These are phyloP conservation scores for Hydrangea macrophylla DNA, from an alignment of 148 eudicot genomes.

Conservation along the genomic window DNA sequence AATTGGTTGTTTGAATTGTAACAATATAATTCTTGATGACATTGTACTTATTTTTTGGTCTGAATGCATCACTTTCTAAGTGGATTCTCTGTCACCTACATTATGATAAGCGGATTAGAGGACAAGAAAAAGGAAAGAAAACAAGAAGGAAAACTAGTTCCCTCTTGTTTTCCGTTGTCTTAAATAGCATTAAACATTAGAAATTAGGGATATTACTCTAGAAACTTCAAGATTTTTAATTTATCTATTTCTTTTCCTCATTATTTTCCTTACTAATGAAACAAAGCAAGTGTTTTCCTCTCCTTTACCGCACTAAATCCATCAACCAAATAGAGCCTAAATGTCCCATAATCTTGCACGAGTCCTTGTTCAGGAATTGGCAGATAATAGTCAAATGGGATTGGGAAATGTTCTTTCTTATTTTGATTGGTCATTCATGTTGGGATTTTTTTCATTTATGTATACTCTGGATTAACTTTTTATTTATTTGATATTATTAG, in stretches of 20 bases:
- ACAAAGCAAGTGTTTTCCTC: too few relatives aligned
- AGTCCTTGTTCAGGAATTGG: too few relatives aligned
- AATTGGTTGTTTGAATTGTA: neutral
- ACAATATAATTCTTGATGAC: neutral
- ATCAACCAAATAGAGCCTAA: neutral
- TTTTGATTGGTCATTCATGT: neutral
- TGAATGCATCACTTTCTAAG: neutral
- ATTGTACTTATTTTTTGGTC: neutral
- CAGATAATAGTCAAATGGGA: too few relatives aligned
- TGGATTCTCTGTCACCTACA: neutral
- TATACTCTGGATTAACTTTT: neutral
- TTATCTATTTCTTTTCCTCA: neutral
- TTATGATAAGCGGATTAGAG: too few relatives aligned
- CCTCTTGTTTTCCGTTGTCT: too few relatives aligned
- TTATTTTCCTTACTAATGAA: neutral
- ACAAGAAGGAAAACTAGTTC: too few relatives aligned
- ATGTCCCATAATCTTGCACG: too few relatives aligned
- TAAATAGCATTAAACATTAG: too few relatives aligned
- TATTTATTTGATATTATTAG: constrained; percentile 35
- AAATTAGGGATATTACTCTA: too few relatives aligned
- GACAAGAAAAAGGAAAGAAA: too few relatives aligned
- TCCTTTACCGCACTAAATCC: neutral
- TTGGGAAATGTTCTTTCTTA: too few relatives aligned
- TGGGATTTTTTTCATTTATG: neutral
- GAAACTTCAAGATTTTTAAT: too few relatives aligned